Percentiles rank a stretch among this genome's conserved stretches.
These are phyloP conservation scores for Stereum hirsutum DNA, from an alignment of 1,284 basidiomycete species.

Conservation along the genomic window DNA sequence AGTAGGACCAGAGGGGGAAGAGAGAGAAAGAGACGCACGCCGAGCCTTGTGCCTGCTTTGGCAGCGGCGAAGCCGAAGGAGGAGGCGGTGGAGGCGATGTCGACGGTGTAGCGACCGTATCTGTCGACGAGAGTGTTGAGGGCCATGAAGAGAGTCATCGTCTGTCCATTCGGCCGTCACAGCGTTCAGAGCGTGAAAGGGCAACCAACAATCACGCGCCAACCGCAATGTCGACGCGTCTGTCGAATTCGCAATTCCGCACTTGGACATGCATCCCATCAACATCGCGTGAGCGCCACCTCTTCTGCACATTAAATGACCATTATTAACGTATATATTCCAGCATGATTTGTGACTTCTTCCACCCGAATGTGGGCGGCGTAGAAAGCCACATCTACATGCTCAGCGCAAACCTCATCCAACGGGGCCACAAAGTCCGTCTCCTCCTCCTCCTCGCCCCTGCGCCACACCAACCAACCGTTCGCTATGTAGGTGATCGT, in stretches of 20 bases:
- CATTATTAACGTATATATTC: background rate
- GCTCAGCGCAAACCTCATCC: constrained; percentile 78
- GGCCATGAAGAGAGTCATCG: constrained; percentile 3
- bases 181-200: background rate
- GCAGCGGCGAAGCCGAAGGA: constrained; percentile 55
- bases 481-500: constrained; percentile 69
- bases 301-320: background rate
- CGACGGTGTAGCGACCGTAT: constrained; percentile 51
- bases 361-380: constrained; percentile 90
- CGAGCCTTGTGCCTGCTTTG: constrained; percentile 58
- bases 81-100: constrained; percentile 52
- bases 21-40: constrained; percentile 37
- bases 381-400: constrained; percentile 97
- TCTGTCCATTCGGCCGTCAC: background rate
- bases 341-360: constrained; percentile 97
- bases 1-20: background rate
- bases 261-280: background rate
- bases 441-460: background rate
- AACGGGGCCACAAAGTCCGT: constrained; percentile 76
- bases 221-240: background rate
- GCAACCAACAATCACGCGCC: background rate
- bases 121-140: constrained; percentile 43
- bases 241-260: background rate
- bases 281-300: constrained; percentile 4
- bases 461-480: background rate